Base-by-base conservation (phyloP, 129 eudicot species). In the Escallonia herrerae region DNA sequence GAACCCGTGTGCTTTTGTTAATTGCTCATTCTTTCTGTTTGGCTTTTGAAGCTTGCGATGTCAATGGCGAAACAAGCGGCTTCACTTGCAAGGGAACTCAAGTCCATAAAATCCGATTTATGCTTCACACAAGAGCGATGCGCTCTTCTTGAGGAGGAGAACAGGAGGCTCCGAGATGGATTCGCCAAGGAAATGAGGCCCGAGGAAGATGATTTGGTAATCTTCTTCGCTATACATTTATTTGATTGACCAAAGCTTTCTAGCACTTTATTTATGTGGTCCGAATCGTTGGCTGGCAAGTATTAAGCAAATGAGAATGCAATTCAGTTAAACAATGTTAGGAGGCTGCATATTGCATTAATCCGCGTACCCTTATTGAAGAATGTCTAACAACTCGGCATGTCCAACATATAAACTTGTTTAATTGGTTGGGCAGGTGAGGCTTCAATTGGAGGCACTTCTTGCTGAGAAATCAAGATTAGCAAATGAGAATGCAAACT, bases 361-460 rank as follows among this genome's bases (percentile, higher is more conserved):
- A 22, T 22, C 33, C 33, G 33, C 33, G 33, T 22, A 22, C 33
- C 33, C 33, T 22, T 22, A 22, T 22, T 22, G 33, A n/a, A 22
- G 33, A 22, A 5, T 2, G 56, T 7, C 33, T 2, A 56, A 15
- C 4, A 62, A 43, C 40, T 13, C 9, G 39, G 38, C 22, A 12
- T 33, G 37, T 33, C 47, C 46, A 8, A n/a, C n/a, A n/a, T n/a
- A 7, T 3, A 37, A 50, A 3, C 12, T 41, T 67, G 43, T 56
- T 15, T n/a, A 2, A 6, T 37, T 46, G n/a, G 39, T 66, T 63
- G 41, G 62, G 41, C 67, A 91, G 96, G 84, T 93, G 82, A 88
- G 99, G 85, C 95, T 93, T 68, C 99, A 93, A 59, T 39, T 93
- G 73, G 99, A 93, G 83, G 96, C 99, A 54, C 81, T 93, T 39